Percentiles rank a stretch among this genome's conserved stretches.
These are phyloP conservation scores for Cryptococcus sp. DNA, from an alignment of 1,284 basidiomycete species.

Conservation along the genomic window DNA sequence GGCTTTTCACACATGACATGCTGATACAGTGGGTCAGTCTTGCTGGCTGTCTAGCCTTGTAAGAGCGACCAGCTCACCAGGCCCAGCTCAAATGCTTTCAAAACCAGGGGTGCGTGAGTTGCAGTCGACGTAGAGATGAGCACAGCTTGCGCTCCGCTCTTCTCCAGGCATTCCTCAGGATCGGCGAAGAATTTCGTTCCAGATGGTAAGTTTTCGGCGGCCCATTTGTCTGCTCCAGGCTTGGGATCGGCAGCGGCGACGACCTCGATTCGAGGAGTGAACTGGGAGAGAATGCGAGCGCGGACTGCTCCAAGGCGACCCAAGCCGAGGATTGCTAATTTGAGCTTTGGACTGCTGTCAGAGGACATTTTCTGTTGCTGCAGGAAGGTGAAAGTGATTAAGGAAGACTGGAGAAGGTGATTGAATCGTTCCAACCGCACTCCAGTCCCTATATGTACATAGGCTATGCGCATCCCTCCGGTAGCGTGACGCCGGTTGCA, in stretches of 20 bases:
- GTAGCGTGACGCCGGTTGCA: no score
- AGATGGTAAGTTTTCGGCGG: conserved; percentile 16
- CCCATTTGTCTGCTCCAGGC: conserved; percentile 13
- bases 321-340: conserved; percentile 22
- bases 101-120: conserved; percentile 19
- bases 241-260: conserved; percentile 25
- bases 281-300: conserved; percentile 6
- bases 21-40: not conserved
- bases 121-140: conserved; percentile 25
- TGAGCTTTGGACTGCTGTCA: conserved; percentile 6
- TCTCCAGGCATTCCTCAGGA: conserved; percentile 12
- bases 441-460: no score
- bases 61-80: conserved; percentile 12
- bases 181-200: conserved; percentile 11
- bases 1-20: conserved; percentile 36
- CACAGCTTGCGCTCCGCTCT: conserved; percentile 21
- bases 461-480: no score
- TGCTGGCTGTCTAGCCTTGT: not conserved
- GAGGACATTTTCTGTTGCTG: not conserved
- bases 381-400: no score
- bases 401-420: no score
- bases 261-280: conserved; percentile 16
- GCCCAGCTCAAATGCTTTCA: conserved; percentile 21
- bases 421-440: no score
- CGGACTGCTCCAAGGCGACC: conserved; percentile 25